Conservation (phyloP, 2,329 filamentous ascomycete species). For the Stagonosporopsis chrysanthemi region DNA sequence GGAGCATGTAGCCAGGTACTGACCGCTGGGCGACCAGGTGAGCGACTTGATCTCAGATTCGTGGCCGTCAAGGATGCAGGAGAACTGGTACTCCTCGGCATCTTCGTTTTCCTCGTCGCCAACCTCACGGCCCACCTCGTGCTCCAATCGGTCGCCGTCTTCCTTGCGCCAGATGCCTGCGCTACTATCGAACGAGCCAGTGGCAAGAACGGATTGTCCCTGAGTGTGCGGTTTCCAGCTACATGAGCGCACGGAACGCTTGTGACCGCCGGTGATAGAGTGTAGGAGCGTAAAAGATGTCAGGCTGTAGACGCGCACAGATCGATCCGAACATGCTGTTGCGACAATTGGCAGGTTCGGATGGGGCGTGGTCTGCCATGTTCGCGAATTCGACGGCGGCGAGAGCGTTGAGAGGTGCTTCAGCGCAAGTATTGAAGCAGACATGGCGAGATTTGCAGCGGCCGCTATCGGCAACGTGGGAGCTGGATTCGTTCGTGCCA, state of each 20-base stretch:
- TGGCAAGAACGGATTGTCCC: slow-evolving; percentile 77
- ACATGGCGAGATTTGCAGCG: slow-evolving; percentile 28
- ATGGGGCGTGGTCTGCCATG: slow-evolving; percentile 87
- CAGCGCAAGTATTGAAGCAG: slow-evolving; percentile 37
- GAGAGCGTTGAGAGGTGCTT: slow-evolving; percentile 60
- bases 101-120: slow-evolving; percentile 62
- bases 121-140: slow-evolving; percentile 44
- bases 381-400: slow-evolving; percentile 66
- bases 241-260: slow-evolving; percentile 82
- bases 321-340: slow-evolving; percentile 85
- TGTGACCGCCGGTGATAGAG: slow-evolving; percentile 84
- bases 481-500: too few species aligned
- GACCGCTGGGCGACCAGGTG: slow-evolving; percentile 75
- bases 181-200: slow-evolving; percentile 91
- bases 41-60: slow-evolving; percentile 91
- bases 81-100: slow-evolving; percentile 89
- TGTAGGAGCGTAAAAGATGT: slow-evolving; percentile 80
- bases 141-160: slow-evolving; percentile 64
- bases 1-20: slow-evolving; percentile 86
- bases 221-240: slow-evolving; percentile 81
- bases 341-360: slow-evolving; percentile 87
- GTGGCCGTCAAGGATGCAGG: slow-evolving; percentile 90
- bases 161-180: slow-evolving; percentile 74
- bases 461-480: slow-evolving; percentile 7
- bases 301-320: slow-evolving; percentile 88